phyloP scores from a whole-genome alignment of 2,329 filamentous ascomycete species.

The Paracoccidioides brasiliensis region DNA sequence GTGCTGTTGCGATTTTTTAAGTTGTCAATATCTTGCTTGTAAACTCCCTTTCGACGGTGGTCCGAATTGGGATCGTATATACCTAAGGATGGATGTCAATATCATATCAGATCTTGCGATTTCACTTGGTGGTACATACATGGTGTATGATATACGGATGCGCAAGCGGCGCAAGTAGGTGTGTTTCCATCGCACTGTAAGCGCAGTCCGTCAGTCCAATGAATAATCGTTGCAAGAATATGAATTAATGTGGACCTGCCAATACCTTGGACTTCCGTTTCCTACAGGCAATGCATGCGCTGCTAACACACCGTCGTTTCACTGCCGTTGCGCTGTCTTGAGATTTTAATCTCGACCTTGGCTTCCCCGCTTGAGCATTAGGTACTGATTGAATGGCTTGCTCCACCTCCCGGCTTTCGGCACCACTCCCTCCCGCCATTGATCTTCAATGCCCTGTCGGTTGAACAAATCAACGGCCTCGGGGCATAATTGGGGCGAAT shows the following conservation, averaged over 20 bases:
- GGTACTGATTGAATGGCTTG: background rate
- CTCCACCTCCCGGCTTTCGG: background rate
- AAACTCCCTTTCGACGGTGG: slow-evolving; percentile 90
- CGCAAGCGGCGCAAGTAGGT: slow-evolving; percentile 88
- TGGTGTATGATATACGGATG: slow-evolving; percentile 61
- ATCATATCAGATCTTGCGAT: background rate
- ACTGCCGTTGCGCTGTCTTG: slow-evolving; percentile 17
- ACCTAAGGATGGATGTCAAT: slow-evolving; percentile 35
- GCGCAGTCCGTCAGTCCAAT: background rate
- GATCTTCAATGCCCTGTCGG: background rate
- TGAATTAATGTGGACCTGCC: background rate
- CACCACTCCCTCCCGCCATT: background rate
- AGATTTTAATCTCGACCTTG: slow-evolving; percentile 21
- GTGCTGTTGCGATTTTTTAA: slow-evolving; percentile 79
- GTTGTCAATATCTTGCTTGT: slow-evolving; percentile 83
- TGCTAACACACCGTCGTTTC: slow-evolving; percentile 69
- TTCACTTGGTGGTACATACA: slow-evolving; percentile 17
- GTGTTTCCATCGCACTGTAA: slow-evolving; percentile 69
- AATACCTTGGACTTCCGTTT: slow-evolving; percentile 59
- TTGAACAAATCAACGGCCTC: background rate
- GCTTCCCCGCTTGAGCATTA: slow-evolving; percentile 10
- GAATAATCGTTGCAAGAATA: background rate
- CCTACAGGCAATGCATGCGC: slow-evolving; percentile 70
- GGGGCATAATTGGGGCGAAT: background rate
- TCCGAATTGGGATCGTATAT: slow-evolving; percentile 95